Base-by-base conservation (phyloP, 2,329 filamentous ascomycete genomes). In the Aspergillus candidus region DNA sequence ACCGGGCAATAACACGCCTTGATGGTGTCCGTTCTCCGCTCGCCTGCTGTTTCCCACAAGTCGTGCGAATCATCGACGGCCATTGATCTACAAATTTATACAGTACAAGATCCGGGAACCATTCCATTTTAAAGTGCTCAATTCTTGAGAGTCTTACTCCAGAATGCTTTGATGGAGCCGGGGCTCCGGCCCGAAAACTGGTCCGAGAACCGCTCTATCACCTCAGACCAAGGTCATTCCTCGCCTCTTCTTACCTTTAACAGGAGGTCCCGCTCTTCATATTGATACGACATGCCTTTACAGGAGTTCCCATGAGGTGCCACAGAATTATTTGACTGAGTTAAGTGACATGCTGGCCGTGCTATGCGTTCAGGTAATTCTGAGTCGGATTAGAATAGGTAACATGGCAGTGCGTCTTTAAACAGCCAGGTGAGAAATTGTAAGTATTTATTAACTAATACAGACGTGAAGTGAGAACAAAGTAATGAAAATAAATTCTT, bases 361-460 rank as follows among this genome's bases (percentile, higher is more conserved):
- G 18, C 46, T 39, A 36, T 27, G 30, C 30, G 5, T 37, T 43
- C 14, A 32, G 27, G 17, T 27, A 17, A 27, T 36, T 18, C 32
- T 15, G n/a, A 22, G 29, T 38, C 32, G 4, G 32, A 43, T 35
- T 35, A 17, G 15, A 37, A 39, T 12, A 43, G 10, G 29, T 15
- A 43, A 30, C 22, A 27, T 43, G 18, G 32, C 14, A 47, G 32
- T 35, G 43, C 40, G 18, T 37, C 47, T 36, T 49, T 33, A 11
- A 49, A 49, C 36, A 49, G 40, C 43, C 36, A 43, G 3, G 35
- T 40, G 13, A 47, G 39, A 32, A 50, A 50, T 40, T 47, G 30
- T 18, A 50, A 43, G 30, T 27, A 11, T 33, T 42, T 22, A 36
- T 41, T 27, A 30, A 38, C 13, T 32, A 6, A 35, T 43, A 41